Evolutionary conservation across 306 rosid genomes (phyloP).

Genomic region (Prunus davidiana): DNA sequence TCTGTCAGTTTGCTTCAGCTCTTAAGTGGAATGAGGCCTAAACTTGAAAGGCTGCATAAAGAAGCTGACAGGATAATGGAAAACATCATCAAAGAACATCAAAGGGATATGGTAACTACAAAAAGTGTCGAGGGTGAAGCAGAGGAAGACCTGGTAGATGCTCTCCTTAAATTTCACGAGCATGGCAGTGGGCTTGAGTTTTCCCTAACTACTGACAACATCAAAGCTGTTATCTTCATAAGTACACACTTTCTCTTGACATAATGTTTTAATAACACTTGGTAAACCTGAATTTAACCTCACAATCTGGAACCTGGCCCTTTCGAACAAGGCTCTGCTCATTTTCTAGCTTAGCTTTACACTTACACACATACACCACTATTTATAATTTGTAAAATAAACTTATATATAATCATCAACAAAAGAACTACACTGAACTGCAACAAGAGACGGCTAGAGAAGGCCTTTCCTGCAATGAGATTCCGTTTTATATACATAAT

Average conservation of each 20-base stretch:
- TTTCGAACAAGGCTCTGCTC: too few relatives aligned
- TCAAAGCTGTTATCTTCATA: slow-evolving; percentile 19
- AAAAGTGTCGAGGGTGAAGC: background rate
- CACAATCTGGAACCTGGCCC: too few relatives aligned
- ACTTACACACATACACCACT: too few relatives aligned
- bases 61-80: background rate
- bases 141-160: slow-evolving; percentile 4
- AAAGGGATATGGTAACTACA: background rate
- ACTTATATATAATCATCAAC: too few relatives aligned
- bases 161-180: slow-evolving; percentile 7
- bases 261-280: too few relatives aligned
- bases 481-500: too few relatives aligned
- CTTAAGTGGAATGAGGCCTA: slow-evolving; percentile 13
- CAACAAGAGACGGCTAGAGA: too few relatives aligned
- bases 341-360: too few relatives aligned
- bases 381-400: too few relatives aligned
- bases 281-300: too few relatives aligned
- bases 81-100: background rate
- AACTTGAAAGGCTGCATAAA: slow-evolving; percentile 24
- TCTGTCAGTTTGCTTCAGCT: slow-evolving; percentile 26
- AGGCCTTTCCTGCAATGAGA: too few relatives aligned
- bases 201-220: slow-evolving; percentile 3
- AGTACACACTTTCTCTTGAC: background rate
- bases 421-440: too few relatives aligned
- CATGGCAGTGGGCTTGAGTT: background rate